Percentiles rank a stretch among this genome's conserved stretches.
Conservation (phyloP, 2,329 filamentous ascomycete genomes). For the Penicillium brasilianum region DNA sequence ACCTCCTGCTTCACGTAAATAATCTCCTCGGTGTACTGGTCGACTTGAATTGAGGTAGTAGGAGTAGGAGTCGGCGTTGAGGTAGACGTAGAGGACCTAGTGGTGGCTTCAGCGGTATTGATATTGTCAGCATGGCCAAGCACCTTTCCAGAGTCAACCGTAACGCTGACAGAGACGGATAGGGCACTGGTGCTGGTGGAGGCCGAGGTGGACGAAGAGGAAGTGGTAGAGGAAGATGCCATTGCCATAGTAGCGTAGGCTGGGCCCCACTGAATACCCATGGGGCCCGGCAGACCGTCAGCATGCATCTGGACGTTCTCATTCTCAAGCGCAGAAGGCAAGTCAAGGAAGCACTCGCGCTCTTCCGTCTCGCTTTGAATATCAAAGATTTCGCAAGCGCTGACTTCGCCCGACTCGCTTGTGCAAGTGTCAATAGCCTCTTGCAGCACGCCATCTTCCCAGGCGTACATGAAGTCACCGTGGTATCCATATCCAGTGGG, state of each 20-base stretch:
- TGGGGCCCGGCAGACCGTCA: conserved; percentile 68
- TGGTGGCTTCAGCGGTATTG: conserved; percentile 9
- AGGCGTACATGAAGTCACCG: conserved; percentile 80
- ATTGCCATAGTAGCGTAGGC: conserved; percentile 40
- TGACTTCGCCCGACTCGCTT: conserved; percentile 68
- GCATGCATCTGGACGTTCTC: conserved; percentile 67
- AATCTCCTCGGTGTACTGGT: conserved; percentile 33
- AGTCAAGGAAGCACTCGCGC: conserved; percentile 65
- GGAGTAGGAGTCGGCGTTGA: conserved; percentile 34
- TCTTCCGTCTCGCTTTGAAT: conserved; percentile 65
- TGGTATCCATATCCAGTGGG: conserved; percentile 75
- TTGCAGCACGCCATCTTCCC: conserved; percentile 72
- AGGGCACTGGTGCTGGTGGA: conserved; percentile 2
- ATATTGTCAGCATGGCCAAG: conserved; percentile 12
- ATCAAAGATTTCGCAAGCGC: conserved; percentile 76
- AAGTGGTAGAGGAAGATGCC: conserved; percentile 23
- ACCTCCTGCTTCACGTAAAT: conserved; percentile 39
- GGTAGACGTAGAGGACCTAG: conserved; percentile 23
- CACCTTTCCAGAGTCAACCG: conserved; percentile 13
- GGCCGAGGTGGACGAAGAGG: conserved; percentile 5
- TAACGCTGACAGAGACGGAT: conserved; percentile 13
- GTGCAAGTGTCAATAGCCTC: conserved; percentile 77
- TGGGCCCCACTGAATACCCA: conserved; percentile 55
- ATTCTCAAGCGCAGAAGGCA: conserved; percentile 59
- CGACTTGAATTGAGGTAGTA: conserved; percentile 31